Conservation (phyloP, 2,329 filamentous ascomycete genomes). For the Helotiales sp. region DNA sequence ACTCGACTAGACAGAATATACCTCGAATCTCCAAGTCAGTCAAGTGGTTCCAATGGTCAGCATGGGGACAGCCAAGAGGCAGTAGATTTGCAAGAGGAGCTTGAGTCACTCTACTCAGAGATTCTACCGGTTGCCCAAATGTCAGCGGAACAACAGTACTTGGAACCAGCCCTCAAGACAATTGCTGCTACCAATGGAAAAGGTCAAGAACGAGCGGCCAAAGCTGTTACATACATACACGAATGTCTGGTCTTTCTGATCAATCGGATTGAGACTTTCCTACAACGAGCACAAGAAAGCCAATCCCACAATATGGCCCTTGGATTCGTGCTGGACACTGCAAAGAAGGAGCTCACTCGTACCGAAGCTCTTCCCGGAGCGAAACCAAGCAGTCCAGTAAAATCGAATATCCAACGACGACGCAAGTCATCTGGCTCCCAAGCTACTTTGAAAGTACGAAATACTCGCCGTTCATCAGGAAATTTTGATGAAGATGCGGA, state of each 20-base stretch:
- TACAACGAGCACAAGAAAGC: slow-evolving; percentile 43
- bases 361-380: background rate
- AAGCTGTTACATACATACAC: slow-evolving; percentile 52
- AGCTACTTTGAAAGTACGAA: slow-evolving; percentile 31
- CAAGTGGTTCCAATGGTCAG: slow-evolving; percentile 8
- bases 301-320: slow-evolving; percentile 46
- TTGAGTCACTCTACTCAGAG: slow-evolving; percentile 69
- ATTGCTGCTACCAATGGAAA: slow-evolving; percentile 45
- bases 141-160: slow-evolving; percentile 66
- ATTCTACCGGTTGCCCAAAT: slow-evolving; percentile 70
- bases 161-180: slow-evolving; percentile 57
- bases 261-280: slow-evolving; percentile 45
- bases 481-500: slow-evolving; percentile 41
- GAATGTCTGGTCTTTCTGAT: slow-evolving; percentile 53
- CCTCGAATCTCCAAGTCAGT: slow-evolving; percentile 45
- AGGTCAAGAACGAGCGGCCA: slow-evolving; percentile 45
- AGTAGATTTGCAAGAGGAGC: slow-evolving; percentile 57
- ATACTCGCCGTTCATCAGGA: slow-evolving; percentile 29
- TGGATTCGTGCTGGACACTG: slow-evolving; percentile 43
- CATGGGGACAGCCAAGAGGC: slow-evolving; percentile 40
- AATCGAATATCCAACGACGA: slow-evolving; percentile 20
- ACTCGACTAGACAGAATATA: slow-evolving; percentile 57
- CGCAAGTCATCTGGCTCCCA: slow-evolving; percentile 21
- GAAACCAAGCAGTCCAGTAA: slow-evolving; percentile 17
- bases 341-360: slow-evolving; percentile 43